phyloP scores from a whole-genome alignment of 108 stramenopile species.

The Epipyxis sp. region DNA sequence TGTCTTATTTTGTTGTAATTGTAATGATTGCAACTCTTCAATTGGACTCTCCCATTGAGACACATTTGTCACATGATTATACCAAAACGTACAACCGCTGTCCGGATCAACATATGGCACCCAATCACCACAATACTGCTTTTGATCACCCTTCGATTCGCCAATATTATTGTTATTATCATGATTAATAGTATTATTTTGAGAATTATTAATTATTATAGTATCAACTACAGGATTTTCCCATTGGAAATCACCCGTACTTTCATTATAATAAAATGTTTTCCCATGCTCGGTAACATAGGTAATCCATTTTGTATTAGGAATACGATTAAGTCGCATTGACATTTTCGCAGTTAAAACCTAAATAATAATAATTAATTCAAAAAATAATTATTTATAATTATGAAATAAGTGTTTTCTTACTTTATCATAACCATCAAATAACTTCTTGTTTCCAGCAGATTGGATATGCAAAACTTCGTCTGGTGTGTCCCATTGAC shows the following conservation, averaged over 20 bases:
- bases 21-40: too few species aligned
- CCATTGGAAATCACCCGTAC: background rate
- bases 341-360: slow-evolving; percentile 16
- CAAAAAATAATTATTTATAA: too few species aligned
- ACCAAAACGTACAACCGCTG: slow-evolving; percentile 46
- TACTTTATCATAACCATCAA: background rate
- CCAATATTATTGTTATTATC: background rate
- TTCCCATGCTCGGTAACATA: slow-evolving; percentile 44
- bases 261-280: slow-evolving; percentile 48
- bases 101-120: slow-evolving; percentile 43
- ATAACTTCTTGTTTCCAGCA: background rate
- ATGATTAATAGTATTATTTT: slow-evolving; percentile 40
- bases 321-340: slow-evolving; percentile 51
- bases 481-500: slow-evolving; percentile 45
- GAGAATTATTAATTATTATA: too few species aligned
- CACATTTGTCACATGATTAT: slow-evolving; percentile 41
- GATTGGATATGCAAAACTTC: slow-evolving; percentile 29
- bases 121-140: slow-evolving; percentile 26
- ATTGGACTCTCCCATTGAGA: slow-evolving; percentile 50
- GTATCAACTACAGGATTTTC: slow-evolving; percentile 40
- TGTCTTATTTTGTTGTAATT: too few species aligned
- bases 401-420: too few species aligned
- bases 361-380: slow-evolving; percentile 13
- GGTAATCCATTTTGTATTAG: slow-evolving; percentile 54
- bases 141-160: background rate